These are phyloP conservation scores for Tuber aestivum DNA, from an alignment of 495 filamentous ascomycete species.

Conservation along the genomic window DNA sequence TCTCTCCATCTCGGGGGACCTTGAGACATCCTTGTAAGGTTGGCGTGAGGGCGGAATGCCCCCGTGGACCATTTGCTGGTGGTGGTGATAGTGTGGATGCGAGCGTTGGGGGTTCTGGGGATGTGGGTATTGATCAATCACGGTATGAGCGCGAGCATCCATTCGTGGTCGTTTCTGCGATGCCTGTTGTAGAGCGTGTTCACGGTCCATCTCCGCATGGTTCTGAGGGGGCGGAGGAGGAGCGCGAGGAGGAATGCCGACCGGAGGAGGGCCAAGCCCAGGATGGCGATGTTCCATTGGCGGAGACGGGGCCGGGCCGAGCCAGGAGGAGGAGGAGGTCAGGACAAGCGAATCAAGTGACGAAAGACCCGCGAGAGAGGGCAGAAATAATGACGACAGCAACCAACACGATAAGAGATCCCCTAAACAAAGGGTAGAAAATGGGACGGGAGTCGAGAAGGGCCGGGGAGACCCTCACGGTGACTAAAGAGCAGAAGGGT, in stretches of 20 bases:
- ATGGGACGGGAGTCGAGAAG: neutral
- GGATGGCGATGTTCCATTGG: constrained; percentile 36
- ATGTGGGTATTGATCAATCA: constrained; percentile 35
- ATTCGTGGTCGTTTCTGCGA: constrained; percentile 36
- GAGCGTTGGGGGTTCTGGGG: constrained; percentile 17
- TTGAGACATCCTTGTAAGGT: constrained; percentile 33
- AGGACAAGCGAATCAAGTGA: constrained; percentile 1
- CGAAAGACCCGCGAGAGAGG: neutral
- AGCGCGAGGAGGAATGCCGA: constrained; percentile 33
- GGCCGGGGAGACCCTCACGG: neutral
- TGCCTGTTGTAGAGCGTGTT: constrained; percentile 30
- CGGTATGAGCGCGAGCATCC: constrained; percentile 36
- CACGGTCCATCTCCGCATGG: constrained; percentile 28
- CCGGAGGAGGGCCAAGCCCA: constrained; percentile 20
- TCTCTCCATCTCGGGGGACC: constrained; percentile 39
- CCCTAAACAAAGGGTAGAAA: neutral
- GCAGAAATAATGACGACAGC: neutral
- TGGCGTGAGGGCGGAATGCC: constrained; percentile 31
- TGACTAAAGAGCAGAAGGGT: neutral
- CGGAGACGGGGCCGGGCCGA: constrained; percentile 7
- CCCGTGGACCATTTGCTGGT: constrained; percentile 29
- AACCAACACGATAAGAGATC: neutral
- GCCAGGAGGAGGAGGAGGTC: constrained; percentile 13
- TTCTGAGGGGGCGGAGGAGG: constrained; percentile 25
- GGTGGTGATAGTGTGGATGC: constrained; percentile 5